These are phyloP conservation scores for Fennellomyces sp. DNA, from an alignment of 371 early-diverging fungal genomes.

Conservation along the genomic window DNA sequence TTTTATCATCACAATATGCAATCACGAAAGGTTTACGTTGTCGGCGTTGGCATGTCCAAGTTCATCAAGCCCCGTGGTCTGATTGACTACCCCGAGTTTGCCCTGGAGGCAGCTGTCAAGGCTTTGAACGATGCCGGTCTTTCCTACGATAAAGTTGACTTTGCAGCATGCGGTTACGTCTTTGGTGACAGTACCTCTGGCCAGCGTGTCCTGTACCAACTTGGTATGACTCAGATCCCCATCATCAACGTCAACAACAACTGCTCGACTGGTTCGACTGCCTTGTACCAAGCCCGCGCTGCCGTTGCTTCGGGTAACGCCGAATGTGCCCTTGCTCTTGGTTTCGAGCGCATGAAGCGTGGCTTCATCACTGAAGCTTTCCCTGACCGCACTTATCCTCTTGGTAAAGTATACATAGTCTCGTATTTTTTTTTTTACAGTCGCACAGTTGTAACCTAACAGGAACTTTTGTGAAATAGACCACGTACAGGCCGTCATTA, in stretches of 20 bases:
- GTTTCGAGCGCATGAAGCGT: slow-evolving; percentile 78
- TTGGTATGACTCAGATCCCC: slow-evolving; percentile 72
- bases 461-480: slow-evolving; percentile 31
- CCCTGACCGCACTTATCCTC: slow-evolving; percentile 70
- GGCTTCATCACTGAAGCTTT: slow-evolving; percentile 63
- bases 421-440: background rate
- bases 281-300: slow-evolving; percentile 72
- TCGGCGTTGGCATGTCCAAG: slow-evolving; percentile 75
- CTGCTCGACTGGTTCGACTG: slow-evolving; percentile 81
- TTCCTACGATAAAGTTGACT: slow-evolving; percentile 70
- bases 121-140: slow-evolving; percentile 74
- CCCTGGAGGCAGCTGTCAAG: slow-evolving; percentile 75
- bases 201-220: slow-evolving; percentile 75
- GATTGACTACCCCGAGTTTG: slow-evolving; percentile 69
- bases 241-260: slow-evolving; percentile 80
- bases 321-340: slow-evolving; percentile 78
- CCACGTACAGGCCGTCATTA: slow-evolving; percentile 57
- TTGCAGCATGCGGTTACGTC: slow-evolving; percentile 64
- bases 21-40: slow-evolving; percentile 38
- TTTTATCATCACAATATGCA: background rate
- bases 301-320: slow-evolving; percentile 71
- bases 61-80: slow-evolving; percentile 66
- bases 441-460: background rate
- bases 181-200: slow-evolving; percentile 78
- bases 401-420: slow-evolving; percentile 37